These are phyloP conservation scores for Cryptococcus hybrid DNA, from an alignment of 1,284 basidiomycete species.

Conservation along the genomic window DNA sequence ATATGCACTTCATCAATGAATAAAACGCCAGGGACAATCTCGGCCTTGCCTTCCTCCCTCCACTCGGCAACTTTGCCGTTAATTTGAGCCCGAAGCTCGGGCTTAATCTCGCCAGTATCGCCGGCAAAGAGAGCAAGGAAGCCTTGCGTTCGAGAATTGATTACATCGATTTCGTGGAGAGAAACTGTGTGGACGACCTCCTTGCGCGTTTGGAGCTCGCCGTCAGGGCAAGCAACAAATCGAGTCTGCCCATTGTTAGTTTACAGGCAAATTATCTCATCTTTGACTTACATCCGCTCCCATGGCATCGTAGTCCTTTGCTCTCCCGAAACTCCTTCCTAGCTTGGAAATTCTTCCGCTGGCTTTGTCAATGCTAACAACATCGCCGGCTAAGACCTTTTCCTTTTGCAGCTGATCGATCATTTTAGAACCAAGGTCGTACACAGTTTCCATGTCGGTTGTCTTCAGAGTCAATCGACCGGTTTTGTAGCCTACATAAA, in stretches of 20 bases:
- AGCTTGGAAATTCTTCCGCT: constrained; percentile 97
- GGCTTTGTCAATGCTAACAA: constrained; percentile 95
- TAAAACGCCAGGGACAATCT: constrained; percentile 92
- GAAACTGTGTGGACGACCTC: constrained; percentile 97
- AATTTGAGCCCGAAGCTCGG: constrained; percentile 93
- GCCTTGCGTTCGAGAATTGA: constrained; percentile 96
- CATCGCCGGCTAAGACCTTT: constrained; percentile 94
- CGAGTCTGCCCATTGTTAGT: constrained; percentile 64
- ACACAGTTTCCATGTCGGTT: constrained; percentile 99
- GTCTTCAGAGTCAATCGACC: constrained; percentile 98
- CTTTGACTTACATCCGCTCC: constrained; percentile 78
- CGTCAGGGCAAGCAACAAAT: constrained; percentile 97
- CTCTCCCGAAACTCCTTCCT: constrained; percentile 90
- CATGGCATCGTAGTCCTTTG: constrained; percentile 98
- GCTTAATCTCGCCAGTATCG: constrained; percentile 98
- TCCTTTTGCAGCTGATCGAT: constrained; percentile 96
- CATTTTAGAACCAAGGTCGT: constrained; percentile 99
- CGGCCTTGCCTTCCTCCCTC: constrained; percentile 98
- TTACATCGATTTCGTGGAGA: constrained; percentile 98
- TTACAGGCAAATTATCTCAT: neutral
- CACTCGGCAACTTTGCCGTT: constrained; percentile 96
- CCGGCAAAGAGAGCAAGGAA: constrained; percentile 64
- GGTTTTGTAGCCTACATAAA: constrained; percentile 79
- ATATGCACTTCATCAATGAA: constrained; percentile 98
- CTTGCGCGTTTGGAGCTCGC: constrained; percentile 95